Evolutionary conservation across 768 basidiomycete genomes (phyloP), one percentile per base, ranked within the genome.

Genomic region (Lactarius hatsudake): DNA sequence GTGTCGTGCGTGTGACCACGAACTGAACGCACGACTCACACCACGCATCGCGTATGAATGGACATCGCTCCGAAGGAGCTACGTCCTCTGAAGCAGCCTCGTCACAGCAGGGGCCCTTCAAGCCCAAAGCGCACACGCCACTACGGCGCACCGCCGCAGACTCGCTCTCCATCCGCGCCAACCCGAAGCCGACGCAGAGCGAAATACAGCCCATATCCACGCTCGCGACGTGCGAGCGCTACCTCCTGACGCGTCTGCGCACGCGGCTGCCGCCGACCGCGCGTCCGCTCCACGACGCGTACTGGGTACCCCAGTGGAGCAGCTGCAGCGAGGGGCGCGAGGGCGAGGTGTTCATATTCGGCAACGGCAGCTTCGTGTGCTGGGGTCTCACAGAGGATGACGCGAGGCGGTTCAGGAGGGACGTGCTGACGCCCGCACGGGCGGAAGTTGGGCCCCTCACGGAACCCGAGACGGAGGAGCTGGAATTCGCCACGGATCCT

Each of bases 401-500:
- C 45, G 94, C 90, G 2, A 81, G 79, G 67, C 78, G 77, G 57
- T 95, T 96, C 75, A 83, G 86, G 28, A 75, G 78, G 30, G 82
- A 91, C 61, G 81, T 94, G 36, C 79, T 93, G 56, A 76, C 77
- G 45, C 81, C 78, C 28, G 81, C 81, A 0, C 82, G 81, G 1
- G 83, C 87, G 32, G 87, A 93, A 74, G 79, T 94, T 10, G 84
- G 82, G 4, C 81, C 84, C 3, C 79, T 95, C 62, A 81, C 75
- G 32, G 89, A 89, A 61, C 79, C 85, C 20, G 94, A 95, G 79
- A 90, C 90, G 15, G 94, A 95, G 73, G 94, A 95, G 72, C 81
- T 97, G 59, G 95, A 97, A 74, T 96, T 95, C 76, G 92, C 95
- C 15, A 87, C 90, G 32, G 95, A 97, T 77, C 91, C 92, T 43